Percentiles rank a stretch among this genome's conserved stretches.
Evolutionary conservation across 352 stramenopile genomes (phyloP).

Genomic region (Plasmopara halstedii): DNA sequence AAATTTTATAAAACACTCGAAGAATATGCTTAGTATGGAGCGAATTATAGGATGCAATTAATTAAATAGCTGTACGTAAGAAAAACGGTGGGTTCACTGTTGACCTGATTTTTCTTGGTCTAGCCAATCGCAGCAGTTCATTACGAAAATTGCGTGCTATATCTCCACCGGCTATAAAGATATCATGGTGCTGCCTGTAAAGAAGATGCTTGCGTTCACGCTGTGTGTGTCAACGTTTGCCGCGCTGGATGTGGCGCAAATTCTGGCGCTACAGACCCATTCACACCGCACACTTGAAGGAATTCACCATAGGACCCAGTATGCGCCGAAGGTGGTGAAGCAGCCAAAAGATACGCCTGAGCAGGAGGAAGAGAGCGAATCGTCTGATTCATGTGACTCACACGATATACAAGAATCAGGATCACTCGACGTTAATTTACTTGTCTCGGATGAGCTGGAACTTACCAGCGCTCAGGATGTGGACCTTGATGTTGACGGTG

Average conservation of each 20-base stretch:
- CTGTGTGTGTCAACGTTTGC: constrained; percentile 24
- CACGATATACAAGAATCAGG: constrained; percentile 14
- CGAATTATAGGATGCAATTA: too few species aligned
- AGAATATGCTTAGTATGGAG: too few species aligned
- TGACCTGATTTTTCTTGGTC: constrained; percentile 12
- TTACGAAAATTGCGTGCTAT: constrained; percentile 14
- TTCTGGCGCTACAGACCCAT: constrained; percentile 17
- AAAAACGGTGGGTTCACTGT: constrained; percentile 18
- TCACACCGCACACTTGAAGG: constrained; percentile 12
- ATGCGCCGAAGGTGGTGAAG: constrained; percentile 23
- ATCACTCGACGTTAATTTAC: constrained; percentile 14
- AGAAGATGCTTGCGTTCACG: constrained; percentile 27
- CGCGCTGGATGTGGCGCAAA: constrained; percentile 11
- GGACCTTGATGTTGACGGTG: constrained; percentile 12
- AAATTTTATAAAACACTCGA: too few species aligned
- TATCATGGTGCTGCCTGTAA: constrained; percentile 29
- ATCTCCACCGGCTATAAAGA: too few species aligned
- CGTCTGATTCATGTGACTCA: constrained; percentile 17
- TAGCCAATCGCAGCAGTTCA: constrained; percentile 2
- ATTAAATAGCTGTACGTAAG: too few species aligned
- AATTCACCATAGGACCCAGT: constrained; percentile 27
- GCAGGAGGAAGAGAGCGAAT: constrained; percentile 4
- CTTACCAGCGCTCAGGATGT: constrained; percentile 19
- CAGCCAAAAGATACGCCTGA: constrained; percentile 9
- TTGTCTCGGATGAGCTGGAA: constrained; percentile 14